A percentile compares a stretch with the other conserved stretches of the same genome.
These are phyloP conservation scores for Eragrostis tef DNA, from an alignment of 202 grass and related monocot species.

Conservation along the genomic window DNA sequence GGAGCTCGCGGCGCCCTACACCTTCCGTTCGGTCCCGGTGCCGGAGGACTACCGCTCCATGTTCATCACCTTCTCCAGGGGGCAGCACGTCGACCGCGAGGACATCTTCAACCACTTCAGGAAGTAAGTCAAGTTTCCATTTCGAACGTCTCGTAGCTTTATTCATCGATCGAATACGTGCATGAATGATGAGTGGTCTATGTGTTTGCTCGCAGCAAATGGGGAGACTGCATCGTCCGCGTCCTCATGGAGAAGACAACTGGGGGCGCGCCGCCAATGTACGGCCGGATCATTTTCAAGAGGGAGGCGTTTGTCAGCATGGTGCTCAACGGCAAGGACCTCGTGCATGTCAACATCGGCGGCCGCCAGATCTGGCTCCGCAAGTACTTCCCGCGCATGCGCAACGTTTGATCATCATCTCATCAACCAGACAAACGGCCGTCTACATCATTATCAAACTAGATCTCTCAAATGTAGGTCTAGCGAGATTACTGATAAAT, in stretches of 20 bases:
- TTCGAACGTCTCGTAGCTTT: too few relatives aligned
- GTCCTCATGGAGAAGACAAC: constrained; percentile 66
- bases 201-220: constrained; percentile 44
- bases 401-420: background rate
- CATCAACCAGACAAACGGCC: background rate
- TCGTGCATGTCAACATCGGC: constrained; percentile 47
- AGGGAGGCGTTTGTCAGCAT: constrained; percentile 52
- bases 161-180: background rate
- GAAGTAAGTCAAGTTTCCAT: constrained; percentile 39
- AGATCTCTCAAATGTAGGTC: background rate
- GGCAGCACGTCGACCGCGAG: constrained; percentile 42
- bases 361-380: constrained; percentile 62
- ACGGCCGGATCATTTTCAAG: constrained; percentile 66
- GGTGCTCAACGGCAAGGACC: constrained; percentile 47
- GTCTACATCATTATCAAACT: background rate
- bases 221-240: constrained; percentile 63
- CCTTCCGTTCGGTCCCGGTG: background rate
- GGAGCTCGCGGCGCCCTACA: constrained; percentile 40
- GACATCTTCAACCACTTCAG: constrained; percentile 61
- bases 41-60: constrained; percentile 61
- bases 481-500: background rate
- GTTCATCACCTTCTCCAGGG: constrained; percentile 66
- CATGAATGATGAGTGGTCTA: too few relatives aligned
- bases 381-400: constrained; percentile 54
- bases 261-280: constrained; percentile 18